Evolutionary conservation across 2,329 filamentous ascomycete species (phyloP), one percentile per base, ranked within the genome.

Genomic region (Cordyceps fumosorosea): DNA sequence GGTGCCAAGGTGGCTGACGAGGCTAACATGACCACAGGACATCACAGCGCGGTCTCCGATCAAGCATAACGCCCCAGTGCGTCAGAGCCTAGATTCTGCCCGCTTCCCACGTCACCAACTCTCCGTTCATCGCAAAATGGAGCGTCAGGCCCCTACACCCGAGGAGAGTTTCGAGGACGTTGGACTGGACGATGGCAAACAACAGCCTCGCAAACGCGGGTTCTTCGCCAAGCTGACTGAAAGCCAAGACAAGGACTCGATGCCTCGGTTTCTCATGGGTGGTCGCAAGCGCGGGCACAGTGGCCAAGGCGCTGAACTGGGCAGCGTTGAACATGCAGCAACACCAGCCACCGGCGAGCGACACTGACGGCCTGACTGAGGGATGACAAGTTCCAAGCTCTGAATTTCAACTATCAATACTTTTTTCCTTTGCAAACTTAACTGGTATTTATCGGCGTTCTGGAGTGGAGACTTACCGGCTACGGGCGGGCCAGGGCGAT

Each of bases 81-180:
- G 93, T 62, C 88, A 90, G 67, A 95, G 90, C 61, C 84, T 96
- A 66, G 92, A 97, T 73, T 91, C 90, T 7, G 83, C 87, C 53
- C 82, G 85, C 66, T 82, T 84, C 71, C 79, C 83, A 62, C 82
- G 87, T 63, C 78, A 85, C 50, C 84, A 86, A 20, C 81, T 88
- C 64, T 84, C 86, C 8, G 73, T 88, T 59, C 79, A 84, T 65
- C 81, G 79, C 62, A 80, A 80, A 56, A 84, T 87, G 67, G 82
- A 84, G 61, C 78, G 78, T 69, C 81, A 86, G 60, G 80, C 82
- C 32, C 81, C 85, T n/a, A 89, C 87, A 34, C 82, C 85, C 48
- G 91, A 95, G 69, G 90, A 96, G 69, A 80, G 80, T 6, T 97
- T 98, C 68, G 93, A 97, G 72, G 93, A 98, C 58, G 90, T 98